Evolutionary conservation across 225 moss, liverwort and hornwort species (phyloP), one percentile per base, ranked within the genome.

Genomic region (Climacium dendroides): DNA sequence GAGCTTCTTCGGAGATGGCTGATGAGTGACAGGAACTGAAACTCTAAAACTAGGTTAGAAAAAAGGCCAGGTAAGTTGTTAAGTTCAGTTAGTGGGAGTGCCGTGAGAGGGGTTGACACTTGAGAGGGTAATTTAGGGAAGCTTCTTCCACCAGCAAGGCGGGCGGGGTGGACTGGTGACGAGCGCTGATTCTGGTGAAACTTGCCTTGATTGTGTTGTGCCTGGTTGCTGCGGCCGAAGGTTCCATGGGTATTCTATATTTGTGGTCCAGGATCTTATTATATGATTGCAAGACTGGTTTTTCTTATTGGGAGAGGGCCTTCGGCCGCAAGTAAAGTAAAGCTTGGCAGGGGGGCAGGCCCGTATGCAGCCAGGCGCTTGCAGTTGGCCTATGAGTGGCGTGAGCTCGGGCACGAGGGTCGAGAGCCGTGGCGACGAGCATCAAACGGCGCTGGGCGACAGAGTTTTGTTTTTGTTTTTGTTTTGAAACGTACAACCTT

Each of bases 391-490:
- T 5, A 14, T 3, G 75, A 39, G 78, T 37, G 78, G 37, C 18
- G 57, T 11, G 75, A 75, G 52, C 52, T 52, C 13, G 13, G 35
- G 52, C 34, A 75, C 19, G 13, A 22, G 18, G 34, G 75, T 52
- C 14, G 14, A 74, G 74, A 13, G 52, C 5, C 53, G 53, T 53
- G 35, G 23, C 35, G 75, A 53, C 53, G 48, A 35, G 52, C 53
- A 35, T 14, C 14, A 35, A 35, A 75, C 75, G n/a, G n/a, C n/a
- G 9, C 35, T 50, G 75, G 52, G 74, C 12, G 74, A 11, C 17
- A 28, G 34, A 4, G 19, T 0, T 3, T 1, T 1, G 45, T 45
- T 74, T 32, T 5, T 4, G 0, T 8, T 22, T 26, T 4, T 30
- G 10, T 48, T 48, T 48, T 48, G 9, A 48, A n/a, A n/a, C n/a